Evolutionary conservation across 208 protist species (phyloP), one percentile per base, ranked within the genome.

Genomic region (Leishmania arabica): DNA sequence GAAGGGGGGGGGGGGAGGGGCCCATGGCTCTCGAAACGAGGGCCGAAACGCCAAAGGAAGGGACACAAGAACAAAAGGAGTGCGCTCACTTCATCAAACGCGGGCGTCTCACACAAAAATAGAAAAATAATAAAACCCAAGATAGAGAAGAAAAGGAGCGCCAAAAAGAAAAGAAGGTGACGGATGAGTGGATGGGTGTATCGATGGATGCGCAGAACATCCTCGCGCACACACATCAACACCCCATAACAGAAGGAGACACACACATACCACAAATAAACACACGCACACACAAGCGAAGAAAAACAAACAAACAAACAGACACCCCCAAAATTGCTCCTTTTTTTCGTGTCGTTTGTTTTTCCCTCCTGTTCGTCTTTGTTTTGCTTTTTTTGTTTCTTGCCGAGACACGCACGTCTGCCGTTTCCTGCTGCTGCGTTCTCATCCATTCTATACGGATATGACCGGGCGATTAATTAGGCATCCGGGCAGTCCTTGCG

Each of bases 401-500:
- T 54, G 51, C 45, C 24, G 31, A 37, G 9, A 53, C 21, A 54
- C 72, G 31, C 27, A 19, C 51, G 24, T 58, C 72, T 60, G 17
- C 53, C 15, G 13, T 21, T 76, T 62, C 34, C 34, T 34, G 24
- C 69, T 71, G 11, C 54, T 71, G 11, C 54, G 21, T 51, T 21
- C 21, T n/a, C 69, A 21, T 21, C 21, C 27, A 31, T 45, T 53
- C 45, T 3, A 31, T 31, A n/a, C 47, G 7, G 9, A 47, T 8
- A 64, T 54, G 37, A 51, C 69, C 19, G 24, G 17, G 75, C 9
- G 37, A 37, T 31, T 15, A 6, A 24, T 77, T 82, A 83, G 1
- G 80, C 81, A 86, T 94, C 89, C n/a, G 90, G 87, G 87, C 94
- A 97, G 68, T 93, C 90, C 69, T 84, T 74, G 77, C 83, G 85